Evolutionary conservation across 768 basidiomycete genomes (phyloP).

Genomic region (Psilocybe sp.): DNA sequence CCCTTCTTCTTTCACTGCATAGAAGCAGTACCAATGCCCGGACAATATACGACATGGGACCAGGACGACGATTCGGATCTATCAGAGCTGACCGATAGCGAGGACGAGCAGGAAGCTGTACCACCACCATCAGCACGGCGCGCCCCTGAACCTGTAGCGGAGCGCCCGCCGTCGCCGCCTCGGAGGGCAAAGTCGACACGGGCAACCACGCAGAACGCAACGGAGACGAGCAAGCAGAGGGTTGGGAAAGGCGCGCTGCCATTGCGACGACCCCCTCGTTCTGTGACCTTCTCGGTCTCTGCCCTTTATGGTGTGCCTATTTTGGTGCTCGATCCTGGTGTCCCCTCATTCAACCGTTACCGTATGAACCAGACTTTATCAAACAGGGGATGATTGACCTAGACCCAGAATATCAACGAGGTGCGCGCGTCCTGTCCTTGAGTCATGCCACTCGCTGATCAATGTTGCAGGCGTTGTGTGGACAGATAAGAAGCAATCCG

Average conservation of each 20-base stretch:
- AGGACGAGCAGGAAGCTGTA: slow-evolving; percentile 6
- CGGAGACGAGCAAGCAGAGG: slow-evolving; percentile 10
- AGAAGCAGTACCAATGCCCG: slow-evolving; percentile 3
- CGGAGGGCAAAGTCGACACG: slow-evolving; percentile 12
- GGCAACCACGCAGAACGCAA: slow-evolving; percentile 18
- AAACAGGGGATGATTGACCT: slow-evolving; percentile 45
- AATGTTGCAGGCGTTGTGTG: slow-evolving; percentile 55
- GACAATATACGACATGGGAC: slow-evolving; percentile 1
- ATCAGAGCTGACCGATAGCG: slow-evolving; percentile 5
- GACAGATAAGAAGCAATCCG: slow-evolving; percentile 57
- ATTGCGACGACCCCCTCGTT: slow-evolving; percentile 6
- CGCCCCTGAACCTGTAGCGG: background rate
- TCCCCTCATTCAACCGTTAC: background rate
- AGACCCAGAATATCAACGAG: slow-evolving; percentile 66
- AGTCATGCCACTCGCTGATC: background rate
- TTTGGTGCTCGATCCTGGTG: background rate
- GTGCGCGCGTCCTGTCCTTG: slow-evolving; percentile 25
- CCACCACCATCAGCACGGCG: background rate
- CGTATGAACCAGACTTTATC: slow-evolving; percentile 40
- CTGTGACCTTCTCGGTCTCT: slow-evolving; percentile 4
- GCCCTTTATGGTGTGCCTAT: slow-evolving; percentile 32
- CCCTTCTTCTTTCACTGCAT: too few relatives aligned
- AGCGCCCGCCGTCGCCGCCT: background rate
- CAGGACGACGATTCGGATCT: slow-evolving; percentile 12
- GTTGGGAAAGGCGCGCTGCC: slow-evolving; percentile 5